Percentiles rank a stretch among this genome's conserved stretches.
Evolutionary conservation across 768 basidiomycete genomes (phyloP).

Genomic region (Tricholoma sp.): DNA sequence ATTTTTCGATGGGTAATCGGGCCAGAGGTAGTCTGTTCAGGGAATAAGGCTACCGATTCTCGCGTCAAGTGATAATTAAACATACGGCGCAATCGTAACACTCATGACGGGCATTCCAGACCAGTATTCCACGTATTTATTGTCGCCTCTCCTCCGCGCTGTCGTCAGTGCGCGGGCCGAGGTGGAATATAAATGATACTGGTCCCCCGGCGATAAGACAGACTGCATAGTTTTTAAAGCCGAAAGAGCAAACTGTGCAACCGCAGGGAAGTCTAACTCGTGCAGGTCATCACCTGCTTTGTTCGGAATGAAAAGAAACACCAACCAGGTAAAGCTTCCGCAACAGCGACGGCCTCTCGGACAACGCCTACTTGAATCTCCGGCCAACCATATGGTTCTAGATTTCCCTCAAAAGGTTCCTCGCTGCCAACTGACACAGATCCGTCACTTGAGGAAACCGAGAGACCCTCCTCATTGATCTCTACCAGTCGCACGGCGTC

Average conservation of each 20-base stretch:
- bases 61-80: constrained; percentile 3
- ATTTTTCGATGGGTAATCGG: constrained; percentile 71
- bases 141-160: constrained; percentile 72
- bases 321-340: constrained; percentile 86
- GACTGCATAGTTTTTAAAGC: constrained; percentile 69
- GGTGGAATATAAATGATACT: constrained; percentile 71
- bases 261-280: constrained; percentile 68
- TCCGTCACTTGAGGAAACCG: neutral
- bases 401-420: constrained; percentile 35
- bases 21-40: constrained; percentile 57
- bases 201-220: constrained; percentile 70
- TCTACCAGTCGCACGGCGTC: constrained; percentile 57
- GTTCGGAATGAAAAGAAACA: constrained; percentile 2
- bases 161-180: constrained; percentile 68
- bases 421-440: constrained; percentile 24
- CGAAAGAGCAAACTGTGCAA: constrained; percentile 87
- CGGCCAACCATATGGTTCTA: constrained; percentile 82
- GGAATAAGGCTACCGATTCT: constrained; percentile 7
- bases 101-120: constrained; percentile 74
- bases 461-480: constrained; percentile 11
- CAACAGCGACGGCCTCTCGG: constrained; percentile 86
- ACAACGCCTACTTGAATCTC: constrained; percentile 93
- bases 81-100: constrained; percentile 74
- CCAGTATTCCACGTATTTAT: constrained; percentile 79
- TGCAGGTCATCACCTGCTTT: constrained; percentile 2